Conservation (phyloP, 2,329 filamentous ascomycete genomes). For the Penicillium olsonii region DNA sequence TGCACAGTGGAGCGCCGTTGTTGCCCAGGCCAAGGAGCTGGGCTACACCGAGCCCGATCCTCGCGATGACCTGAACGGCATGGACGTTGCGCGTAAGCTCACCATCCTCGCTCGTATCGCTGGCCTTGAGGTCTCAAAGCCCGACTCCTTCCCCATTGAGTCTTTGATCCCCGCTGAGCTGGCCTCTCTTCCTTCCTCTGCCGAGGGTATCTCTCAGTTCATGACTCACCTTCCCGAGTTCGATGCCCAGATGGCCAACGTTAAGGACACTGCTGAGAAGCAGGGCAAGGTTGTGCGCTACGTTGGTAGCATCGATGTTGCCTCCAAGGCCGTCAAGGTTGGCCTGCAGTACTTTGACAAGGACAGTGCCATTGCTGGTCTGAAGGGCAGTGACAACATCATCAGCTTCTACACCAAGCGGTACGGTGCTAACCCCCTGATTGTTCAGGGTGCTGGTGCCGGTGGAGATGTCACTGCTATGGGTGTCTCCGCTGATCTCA, state of each 20-base stretch:
- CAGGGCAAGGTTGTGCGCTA: constrained; percentile 92
- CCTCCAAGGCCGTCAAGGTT: constrained; percentile 80
- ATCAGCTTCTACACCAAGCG: constrained; percentile 98
- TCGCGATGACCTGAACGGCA: constrained; percentile 80
- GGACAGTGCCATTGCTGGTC: constrained; percentile 84
- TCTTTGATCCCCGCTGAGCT: constrained; percentile 88
- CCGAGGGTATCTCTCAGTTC: constrained; percentile 73
- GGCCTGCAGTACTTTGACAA: constrained; percentile 86
- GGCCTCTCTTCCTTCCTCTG: constrained; percentile 65
- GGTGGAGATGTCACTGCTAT: constrained; percentile 96
- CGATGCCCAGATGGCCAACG: constrained; percentile 84
- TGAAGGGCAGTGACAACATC: constrained; percentile 98
- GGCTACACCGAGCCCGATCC: constrained; percentile 92
- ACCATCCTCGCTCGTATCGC: constrained; percentile 89
- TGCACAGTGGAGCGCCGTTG: constrained; percentile 86
- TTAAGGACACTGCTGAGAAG: constrained; percentile 80
- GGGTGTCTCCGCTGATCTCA: constrained; percentile 90
- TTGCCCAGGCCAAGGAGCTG: constrained; percentile 85
- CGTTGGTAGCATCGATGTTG: constrained; percentile 88
- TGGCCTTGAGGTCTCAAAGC: constrained; percentile 77
- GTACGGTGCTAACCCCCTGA: constrained; percentile 87
- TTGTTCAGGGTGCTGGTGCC: constrained; percentile 91
- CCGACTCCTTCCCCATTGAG: constrained; percentile 89
- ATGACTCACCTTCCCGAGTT: constrained; percentile 76
- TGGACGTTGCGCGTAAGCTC: constrained; percentile 92